phyloP scores from a whole-genome alignment of 1,139 yeast genomes.

The Suhomyces wounanorum region DNA sequence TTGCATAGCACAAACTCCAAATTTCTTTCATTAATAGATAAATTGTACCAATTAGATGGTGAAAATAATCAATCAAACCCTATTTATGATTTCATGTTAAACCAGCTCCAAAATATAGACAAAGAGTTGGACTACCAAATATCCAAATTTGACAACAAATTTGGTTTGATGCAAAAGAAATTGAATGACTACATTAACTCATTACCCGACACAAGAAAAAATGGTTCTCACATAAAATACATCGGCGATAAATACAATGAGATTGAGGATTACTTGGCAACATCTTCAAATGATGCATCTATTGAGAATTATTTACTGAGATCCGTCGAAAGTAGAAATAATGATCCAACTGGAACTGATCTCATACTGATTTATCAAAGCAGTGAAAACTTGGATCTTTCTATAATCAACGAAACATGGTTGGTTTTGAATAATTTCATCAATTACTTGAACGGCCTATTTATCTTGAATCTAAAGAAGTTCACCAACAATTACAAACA shows the following conservation, averaged over 20 bases:
- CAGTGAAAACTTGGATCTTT: constrained; percentile 45
- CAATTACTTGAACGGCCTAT: constrained; percentile 36
- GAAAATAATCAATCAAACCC: constrained; percentile 65
- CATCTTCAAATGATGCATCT: constrained; percentile 25
- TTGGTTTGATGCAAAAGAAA: constrained; percentile 46
- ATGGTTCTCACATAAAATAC: constrained; percentile 50
- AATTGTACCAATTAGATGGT: constrained; percentile 38
- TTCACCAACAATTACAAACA: constrained; percentile 44
- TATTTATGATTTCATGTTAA: constrained; percentile 54
- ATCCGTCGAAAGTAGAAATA: constrained; percentile 11
- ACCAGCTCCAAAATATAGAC: constrained; percentile 38
- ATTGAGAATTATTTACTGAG: constrained; percentile 16
- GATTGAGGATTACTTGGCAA: constrained; percentile 37
- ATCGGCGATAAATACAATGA: constrained; percentile 50
- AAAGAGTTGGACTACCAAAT: constrained; percentile 41
- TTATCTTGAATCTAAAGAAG: constrained; percentile 32
- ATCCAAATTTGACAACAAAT: constrained; percentile 31
- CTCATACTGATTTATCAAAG: constrained; percentile 39
- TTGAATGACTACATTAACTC: constrained; percentile 40
- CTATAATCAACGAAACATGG: constrained; percentile 51
- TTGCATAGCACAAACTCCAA: constrained; percentile 19
- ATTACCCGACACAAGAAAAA: constrained; percentile 32
- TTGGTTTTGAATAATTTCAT: constrained; percentile 42
- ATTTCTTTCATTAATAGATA: constrained; percentile 58
- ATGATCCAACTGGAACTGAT: constrained; percentile 28